phyloP scores from a whole-genome alignment of 2,329 filamentous ascomycete genomes.

The Bertia moriformis region DNA sequence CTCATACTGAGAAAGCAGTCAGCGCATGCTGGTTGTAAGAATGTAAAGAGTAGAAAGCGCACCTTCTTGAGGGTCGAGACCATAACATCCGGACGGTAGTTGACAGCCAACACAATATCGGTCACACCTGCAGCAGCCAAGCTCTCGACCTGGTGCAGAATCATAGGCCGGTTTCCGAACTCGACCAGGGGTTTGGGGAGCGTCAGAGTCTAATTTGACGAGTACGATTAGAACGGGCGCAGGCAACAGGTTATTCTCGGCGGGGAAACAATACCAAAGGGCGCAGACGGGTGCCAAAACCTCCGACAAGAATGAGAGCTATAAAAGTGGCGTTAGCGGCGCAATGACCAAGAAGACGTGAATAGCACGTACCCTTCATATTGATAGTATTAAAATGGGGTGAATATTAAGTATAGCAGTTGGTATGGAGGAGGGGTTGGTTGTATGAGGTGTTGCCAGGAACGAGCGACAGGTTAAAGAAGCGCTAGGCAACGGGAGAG shows the following conservation, averaged over 20 bases:
- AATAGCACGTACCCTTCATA: too few relatives aligned
- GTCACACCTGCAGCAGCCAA: constrained; percentile 87
- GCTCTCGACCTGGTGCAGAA: constrained; percentile 92
- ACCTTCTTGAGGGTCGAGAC: constrained; percentile 83
- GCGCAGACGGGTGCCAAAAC: constrained; percentile 93
- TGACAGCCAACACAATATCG: constrained; percentile 94
- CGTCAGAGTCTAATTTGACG: constrained; percentile 66
- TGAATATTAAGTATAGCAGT: too few relatives aligned
- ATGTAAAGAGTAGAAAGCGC: constrained; percentile 13
- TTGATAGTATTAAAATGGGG: too few relatives aligned
- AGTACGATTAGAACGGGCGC: too few relatives aligned
- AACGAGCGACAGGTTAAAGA: too few relatives aligned
- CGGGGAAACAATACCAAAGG: constrained; percentile 53
- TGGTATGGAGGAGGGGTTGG: too few relatives aligned
- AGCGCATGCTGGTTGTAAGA: constrained; percentile 4
- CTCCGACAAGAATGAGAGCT: constrained; percentile 98
- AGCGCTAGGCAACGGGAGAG: too few relatives aligned
- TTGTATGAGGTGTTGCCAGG: too few relatives aligned
- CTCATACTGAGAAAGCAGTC: constrained; percentile 50
- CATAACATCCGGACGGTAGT: constrained; percentile 98
- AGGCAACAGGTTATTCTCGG: too few relatives aligned
- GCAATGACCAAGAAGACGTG: too few relatives aligned
- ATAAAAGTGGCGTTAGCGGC: constrained; percentile 5
- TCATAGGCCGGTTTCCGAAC: constrained; percentile 98
- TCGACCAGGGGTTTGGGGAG: constrained; percentile 95